Evolutionary conservation across 1,139 yeast species (phyloP), one percentile per base, ranked within the genome.

Genomic region (Magnusiomyces paraingens): DNA sequence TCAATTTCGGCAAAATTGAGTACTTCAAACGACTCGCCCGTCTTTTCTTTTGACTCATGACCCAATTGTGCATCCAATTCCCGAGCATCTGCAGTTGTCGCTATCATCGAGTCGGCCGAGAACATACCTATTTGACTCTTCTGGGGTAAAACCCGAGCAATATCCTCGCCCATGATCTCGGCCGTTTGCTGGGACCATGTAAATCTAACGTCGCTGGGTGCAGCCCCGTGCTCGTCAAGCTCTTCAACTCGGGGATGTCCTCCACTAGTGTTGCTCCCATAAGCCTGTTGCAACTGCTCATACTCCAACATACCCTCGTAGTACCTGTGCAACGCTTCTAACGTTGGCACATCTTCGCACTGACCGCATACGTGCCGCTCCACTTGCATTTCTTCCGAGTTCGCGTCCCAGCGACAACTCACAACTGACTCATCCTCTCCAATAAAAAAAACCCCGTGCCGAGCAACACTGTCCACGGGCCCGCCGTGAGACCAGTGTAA

Each of bases 81-180:
- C n/a, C 20, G 5, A 8, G 10, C 15, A 5, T 46, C 49, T 5
- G n/a, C 11, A 4, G 29, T 17, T 10, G 49, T 46, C 5, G 49
- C 41, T 41, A 46, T 46, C 49, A 46, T 46, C 12, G 49, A 29
- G 20, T 46, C 49, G 11, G 18, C 49, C 18, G 10, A 8, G 26
- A 14, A 44, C 18, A 44, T 5, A 20, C 32, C 47, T 10, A 18
- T 18, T 6, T 8, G 6, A 42, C 12, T 6, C 12, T 40, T 3
- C 8, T n/a, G 3, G 4, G 44, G 15, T 8, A 15, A 15, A 14
- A 44, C 17, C 11, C 17, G 20, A 18, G 47, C 47, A 44, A 44
- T 39, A 22, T 18, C 47, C 32, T 44, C 8, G 29, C 4, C 40
- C 12, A 5, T 11, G 12, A 14, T 36, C 40, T 36, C 17, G 40